A percentile compares a stretch with the other conserved stretches of the same genome.
These are phyloP conservation scores for Balakata baccata DNA, from an alignment of 345 rosid genomes.

Conservation along the genomic window DNA sequence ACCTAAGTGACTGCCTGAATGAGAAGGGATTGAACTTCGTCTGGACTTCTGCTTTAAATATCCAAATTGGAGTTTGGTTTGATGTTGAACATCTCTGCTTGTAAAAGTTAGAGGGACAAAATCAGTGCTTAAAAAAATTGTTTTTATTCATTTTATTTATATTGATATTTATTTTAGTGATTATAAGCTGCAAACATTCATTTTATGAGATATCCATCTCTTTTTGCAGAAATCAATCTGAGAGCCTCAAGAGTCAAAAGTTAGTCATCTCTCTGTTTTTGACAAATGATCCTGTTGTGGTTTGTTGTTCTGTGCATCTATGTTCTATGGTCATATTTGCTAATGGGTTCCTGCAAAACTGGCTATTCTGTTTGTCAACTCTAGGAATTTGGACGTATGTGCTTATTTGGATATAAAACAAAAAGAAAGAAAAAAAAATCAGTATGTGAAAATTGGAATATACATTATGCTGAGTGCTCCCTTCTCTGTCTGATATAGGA, in stretches of 20 bases:
- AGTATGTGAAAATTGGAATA: too few relatives aligned
- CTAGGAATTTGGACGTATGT: neutral
- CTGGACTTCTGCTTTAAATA: neutral
- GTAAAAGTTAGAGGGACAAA: neutral
- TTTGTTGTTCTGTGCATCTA: neutral
- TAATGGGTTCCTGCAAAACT: neutral
- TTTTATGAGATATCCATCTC: neutral
- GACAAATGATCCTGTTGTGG: neutral
- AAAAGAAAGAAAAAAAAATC: too few relatives aligned
- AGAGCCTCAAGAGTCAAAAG: conserved; percentile 86
- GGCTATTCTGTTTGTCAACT: neutral
- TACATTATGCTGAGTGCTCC: conserved; percentile 13
- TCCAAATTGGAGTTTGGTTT: conserved; percentile 9
- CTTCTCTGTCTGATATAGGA: conserved; percentile 39
- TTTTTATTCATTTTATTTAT: neutral
- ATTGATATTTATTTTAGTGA: neutral
- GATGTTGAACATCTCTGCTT: conserved; percentile 2
- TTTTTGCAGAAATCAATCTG: conserved; percentile 70
- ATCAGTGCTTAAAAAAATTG: neutral
- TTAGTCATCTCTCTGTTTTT: conserved; percentile 13
- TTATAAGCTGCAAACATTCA: neutral
- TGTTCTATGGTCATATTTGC: neutral
- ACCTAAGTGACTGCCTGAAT: neutral
- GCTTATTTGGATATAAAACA: neutral
- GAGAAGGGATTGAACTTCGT: neutral